phyloP scores from a whole-genome alignment of 345 rosid genomes.

The Nephelium lappaceum region DNA sequence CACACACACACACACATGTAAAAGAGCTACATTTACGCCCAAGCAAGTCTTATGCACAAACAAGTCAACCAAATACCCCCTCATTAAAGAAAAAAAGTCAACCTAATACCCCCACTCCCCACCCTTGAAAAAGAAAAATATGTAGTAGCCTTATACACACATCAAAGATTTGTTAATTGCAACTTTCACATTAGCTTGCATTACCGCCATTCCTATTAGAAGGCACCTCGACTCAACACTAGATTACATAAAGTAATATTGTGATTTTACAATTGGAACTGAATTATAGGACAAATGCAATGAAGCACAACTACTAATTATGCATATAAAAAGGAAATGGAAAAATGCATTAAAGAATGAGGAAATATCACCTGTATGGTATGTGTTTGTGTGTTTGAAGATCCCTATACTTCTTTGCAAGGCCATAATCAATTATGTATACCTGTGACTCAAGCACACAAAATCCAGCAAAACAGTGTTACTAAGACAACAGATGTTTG shows the following conservation, averaged over 20 bases:
- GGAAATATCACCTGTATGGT: slow-evolving; percentile 56
- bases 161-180: not conserved
- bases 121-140: not conserved
- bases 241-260: not conserved
- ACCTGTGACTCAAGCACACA: slow-evolving; percentile 45
- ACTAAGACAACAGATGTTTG: not conserved
- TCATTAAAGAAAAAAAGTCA: not conserved
- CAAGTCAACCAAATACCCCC: not conserved
- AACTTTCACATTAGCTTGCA: not conserved
- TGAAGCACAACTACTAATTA: not conserved
- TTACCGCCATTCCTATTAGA: slow-evolving; percentile 6
- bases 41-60: not conserved
- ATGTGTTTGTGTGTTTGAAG: slow-evolving; percentile 91
- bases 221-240: not conserved
- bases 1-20: not conserved
- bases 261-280: not conserved
- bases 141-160: not conserved
- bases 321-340: not conserved
- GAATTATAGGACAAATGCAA: not conserved
- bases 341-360: not conserved
- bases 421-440: slow-evolving; percentile 81
- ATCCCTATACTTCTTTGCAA: slow-evolving; percentile 86
- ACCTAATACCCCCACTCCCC: not conserved
- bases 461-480: not conserved
- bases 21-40: no score